A percentile compares a stretch with the other conserved stretches of the same genome.
Evolutionary conservation across 768 basidiomycete genomes (phyloP).

Genomic region (Tylopilus sp.): DNA sequence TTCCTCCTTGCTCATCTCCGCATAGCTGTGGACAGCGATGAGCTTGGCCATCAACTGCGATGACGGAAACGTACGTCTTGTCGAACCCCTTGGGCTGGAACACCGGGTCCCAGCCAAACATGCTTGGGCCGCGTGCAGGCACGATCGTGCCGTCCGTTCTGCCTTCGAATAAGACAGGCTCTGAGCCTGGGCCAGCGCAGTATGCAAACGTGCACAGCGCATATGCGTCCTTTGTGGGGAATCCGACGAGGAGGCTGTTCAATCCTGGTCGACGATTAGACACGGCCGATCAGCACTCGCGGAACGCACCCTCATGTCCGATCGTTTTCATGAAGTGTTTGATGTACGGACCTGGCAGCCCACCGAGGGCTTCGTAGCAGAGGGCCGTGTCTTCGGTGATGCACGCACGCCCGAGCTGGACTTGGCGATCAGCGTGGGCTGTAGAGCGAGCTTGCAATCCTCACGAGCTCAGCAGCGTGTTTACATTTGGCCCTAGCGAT

Average conservation of each 20-base stretch:
- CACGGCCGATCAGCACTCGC: background rate
- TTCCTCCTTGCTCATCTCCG: conserved; percentile 61
- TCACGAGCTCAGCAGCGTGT: conserved; percentile 76
- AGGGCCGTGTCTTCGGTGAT: conserved; percentile 95
- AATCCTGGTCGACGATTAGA: conserved; percentile 45
- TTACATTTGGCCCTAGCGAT: conserved; percentile 86
- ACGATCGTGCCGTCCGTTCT: conserved; percentile 89
- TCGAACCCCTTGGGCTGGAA: conserved; percentile 77
- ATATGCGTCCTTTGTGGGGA: conserved; percentile 74
- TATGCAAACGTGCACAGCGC: conserved; percentile 98
- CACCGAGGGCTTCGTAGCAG: conserved; percentile 83
- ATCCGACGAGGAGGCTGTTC: conserved; percentile 76
- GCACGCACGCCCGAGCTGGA: conserved; percentile 48
- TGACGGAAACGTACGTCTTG: conserved; percentile 57
- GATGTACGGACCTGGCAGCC: conserved; percentile 96
- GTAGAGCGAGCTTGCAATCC: background rate
- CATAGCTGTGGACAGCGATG: conserved; percentile 40
- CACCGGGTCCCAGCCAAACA: conserved; percentile 90
- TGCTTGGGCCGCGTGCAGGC: conserved; percentile 66
- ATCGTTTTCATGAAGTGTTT: conserved; percentile 84
- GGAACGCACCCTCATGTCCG: conserved; percentile 71
- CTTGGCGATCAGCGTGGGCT: background rate
- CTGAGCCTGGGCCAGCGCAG: conserved; percentile 73
- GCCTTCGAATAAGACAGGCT: conserved; percentile 84
- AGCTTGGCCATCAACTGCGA: background rate